Percentiles rank a stretch among this genome's conserved stretches.
Evolutionary conservation across 805 yeast species (phyloP).

Genomic region (Metschnikowia dekortorum): DNA sequence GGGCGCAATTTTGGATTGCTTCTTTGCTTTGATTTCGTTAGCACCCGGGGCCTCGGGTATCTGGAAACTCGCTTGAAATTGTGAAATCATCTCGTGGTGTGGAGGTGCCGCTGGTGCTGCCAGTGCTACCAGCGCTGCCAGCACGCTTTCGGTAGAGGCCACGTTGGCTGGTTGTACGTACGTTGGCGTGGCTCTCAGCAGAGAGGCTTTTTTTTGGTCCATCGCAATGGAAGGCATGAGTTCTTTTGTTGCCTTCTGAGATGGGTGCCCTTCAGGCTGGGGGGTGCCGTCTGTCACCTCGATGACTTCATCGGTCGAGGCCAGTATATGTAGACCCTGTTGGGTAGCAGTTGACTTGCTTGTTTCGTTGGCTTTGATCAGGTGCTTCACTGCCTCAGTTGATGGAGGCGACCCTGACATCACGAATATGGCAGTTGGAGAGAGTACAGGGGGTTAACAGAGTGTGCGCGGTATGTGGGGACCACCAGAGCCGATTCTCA

Average conservation of each 20-base stretch:
- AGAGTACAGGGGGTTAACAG: not conserved
- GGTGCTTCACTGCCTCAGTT: not conserved
- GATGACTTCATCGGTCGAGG: not conserved
- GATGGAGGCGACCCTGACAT: not conserved
- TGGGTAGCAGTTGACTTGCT: not conserved
- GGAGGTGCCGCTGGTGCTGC: not conserved
- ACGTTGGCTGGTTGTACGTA: not conserved
- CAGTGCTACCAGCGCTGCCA: not conserved
- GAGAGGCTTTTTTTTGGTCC: not conserved
- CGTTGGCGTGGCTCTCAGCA: not conserved
- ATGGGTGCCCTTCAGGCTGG: not conserved
- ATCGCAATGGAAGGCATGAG: not conserved
- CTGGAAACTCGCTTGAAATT: conserved; percentile 31
- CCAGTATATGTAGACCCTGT: not conserved
- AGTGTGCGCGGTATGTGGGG: no score
- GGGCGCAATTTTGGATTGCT: not conserved
- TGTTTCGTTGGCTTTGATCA: not conserved
- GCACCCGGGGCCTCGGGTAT: conserved; percentile 2
- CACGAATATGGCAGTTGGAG: not conserved
- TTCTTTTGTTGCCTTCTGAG: not conserved
- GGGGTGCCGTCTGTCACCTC: not conserved
- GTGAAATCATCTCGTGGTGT: not conserved
- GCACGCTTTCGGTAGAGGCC: not conserved
- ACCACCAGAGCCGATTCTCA: no score
- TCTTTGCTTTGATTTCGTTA: not conserved